phyloP scores from a whole-genome alignment of 2,329 filamentous ascomycete species.

The Plectosphaerella cucumerina region DNA sequence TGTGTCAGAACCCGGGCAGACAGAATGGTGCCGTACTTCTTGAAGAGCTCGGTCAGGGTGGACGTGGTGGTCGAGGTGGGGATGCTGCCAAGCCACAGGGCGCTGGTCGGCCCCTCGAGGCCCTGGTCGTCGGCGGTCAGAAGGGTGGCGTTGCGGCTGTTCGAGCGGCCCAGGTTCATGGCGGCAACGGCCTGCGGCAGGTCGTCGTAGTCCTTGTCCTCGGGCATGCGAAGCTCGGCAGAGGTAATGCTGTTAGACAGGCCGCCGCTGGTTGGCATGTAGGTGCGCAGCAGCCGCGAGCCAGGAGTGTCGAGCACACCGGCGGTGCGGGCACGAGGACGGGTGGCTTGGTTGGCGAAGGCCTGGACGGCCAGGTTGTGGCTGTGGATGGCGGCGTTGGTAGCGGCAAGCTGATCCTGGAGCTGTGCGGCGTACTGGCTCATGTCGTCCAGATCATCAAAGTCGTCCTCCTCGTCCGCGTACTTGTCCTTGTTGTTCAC shows the following conservation, averaged over 20 bases:
- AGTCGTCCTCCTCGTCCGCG: slow-evolving; percentile 80
- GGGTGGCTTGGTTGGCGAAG: slow-evolving; percentile 79
- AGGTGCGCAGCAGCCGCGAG: slow-evolving; percentile 63
- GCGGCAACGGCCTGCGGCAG: slow-evolving; percentile 78
- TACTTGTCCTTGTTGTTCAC: slow-evolving; percentile 99
- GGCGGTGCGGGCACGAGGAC: slow-evolving; percentile 86
- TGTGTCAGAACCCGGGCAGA: slow-evolving; percentile 92
- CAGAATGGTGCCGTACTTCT: slow-evolving; percentile 83
- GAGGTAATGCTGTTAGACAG: slow-evolving; percentile 73
- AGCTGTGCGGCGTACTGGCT: slow-evolving; percentile 56
- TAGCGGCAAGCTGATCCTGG: slow-evolving; percentile 60
- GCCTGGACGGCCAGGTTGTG: slow-evolving; percentile 93
- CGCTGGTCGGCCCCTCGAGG: slow-evolving; percentile 85
- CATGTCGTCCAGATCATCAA: slow-evolving; percentile 54
- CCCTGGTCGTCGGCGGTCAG: slow-evolving; percentile 73
- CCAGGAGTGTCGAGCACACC: slow-evolving; percentile 81
- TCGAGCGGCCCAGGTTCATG: slow-evolving; percentile 67
- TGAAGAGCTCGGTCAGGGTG: slow-evolving; percentile 92
- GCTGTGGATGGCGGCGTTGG: slow-evolving; percentile 71
- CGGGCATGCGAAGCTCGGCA: slow-evolving; percentile 68
- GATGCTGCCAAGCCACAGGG: slow-evolving; percentile 95
- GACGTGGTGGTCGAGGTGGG: slow-evolving; percentile 95
- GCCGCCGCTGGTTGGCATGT: slow-evolving; percentile 68
- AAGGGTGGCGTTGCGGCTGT: slow-evolving; percentile 61
- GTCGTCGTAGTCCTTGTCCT: slow-evolving; percentile 75